Evolutionary conservation across 805 yeast species (phyloP).

Genomic region (Ogataea naganishii): DNA sequence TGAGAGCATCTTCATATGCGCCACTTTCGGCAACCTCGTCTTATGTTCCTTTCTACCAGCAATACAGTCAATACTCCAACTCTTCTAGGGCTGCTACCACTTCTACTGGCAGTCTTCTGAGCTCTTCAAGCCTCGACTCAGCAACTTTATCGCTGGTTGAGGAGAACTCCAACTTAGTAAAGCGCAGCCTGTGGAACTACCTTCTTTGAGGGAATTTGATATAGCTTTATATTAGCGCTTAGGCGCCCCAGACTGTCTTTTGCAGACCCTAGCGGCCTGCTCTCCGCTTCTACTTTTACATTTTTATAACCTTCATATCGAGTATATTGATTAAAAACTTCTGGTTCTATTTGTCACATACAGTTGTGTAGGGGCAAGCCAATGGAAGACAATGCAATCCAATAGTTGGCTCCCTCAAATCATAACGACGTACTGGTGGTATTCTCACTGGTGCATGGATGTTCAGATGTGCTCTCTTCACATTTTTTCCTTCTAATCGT

Average conservation of each 20-base stretch:
- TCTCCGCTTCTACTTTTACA: slow-evolving; percentile 1
- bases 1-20: not conserved
- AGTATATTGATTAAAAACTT: slow-evolving; percentile 8
- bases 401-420: no score
- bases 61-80: slow-evolving; percentile 5
- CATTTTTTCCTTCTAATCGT: no score
- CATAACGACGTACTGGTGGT: no score
- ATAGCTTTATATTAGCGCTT: no score
- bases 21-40: not conserved
- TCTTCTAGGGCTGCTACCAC: slow-evolving; percentile 6
- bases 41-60: slow-evolving; percentile 4
- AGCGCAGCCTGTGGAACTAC: slow-evolving; percentile 5
- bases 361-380: no score
- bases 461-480: no score
- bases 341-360: no score
- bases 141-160: not conserved
- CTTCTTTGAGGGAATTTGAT: slow-evolving; percentile 2
- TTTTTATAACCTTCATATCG: slow-evolving; percentile 8
- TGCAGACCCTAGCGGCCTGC: no score
- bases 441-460: no score
- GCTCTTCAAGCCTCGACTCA: not conserved
- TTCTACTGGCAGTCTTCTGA: slow-evolving; percentile 5
- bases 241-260: no score
- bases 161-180: not conserved
- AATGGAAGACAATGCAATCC: no score